Percentiles rank a stretch among this genome's conserved stretches.
These are phyloP conservation scores for Eleusine coracana DNA, from an alignment of 176 grass and related monocot species.

Conservation along the genomic window DNA sequence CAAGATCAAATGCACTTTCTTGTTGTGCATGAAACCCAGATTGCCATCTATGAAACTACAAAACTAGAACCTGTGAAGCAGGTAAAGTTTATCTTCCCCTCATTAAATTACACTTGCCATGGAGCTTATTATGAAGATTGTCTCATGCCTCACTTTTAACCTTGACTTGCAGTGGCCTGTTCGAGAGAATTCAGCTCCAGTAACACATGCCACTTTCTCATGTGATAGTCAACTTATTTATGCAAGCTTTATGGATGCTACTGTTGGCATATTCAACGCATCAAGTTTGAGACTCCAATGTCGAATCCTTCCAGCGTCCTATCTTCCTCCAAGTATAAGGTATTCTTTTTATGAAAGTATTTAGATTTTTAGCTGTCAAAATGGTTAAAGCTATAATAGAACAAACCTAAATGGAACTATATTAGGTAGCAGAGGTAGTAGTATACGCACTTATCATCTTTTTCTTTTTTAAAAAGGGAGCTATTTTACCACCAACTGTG, in stretches of 20 bases:
- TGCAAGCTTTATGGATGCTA: conserved; percentile 85
- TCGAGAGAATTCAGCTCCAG: conserved; percentile 84
- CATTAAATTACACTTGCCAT: background rate
- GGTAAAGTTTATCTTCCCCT: conserved; percentile 39
- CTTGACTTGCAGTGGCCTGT: conserved; percentile 70
- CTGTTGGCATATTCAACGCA: conserved; percentile 85
- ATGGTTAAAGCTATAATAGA: background rate
- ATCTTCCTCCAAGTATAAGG: conserved; percentile 83
- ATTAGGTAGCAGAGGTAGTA: background rate
- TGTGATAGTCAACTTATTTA: conserved; percentile 98
- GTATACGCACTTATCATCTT: background rate
- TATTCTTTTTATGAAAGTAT: conserved; percentile 34
- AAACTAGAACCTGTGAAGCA: conserved; percentile 87
- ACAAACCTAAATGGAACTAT: background rate
- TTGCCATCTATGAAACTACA: conserved; percentile 90
- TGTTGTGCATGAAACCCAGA: conserved; percentile 96
- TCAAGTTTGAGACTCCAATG: conserved; percentile 84
- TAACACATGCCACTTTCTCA: conserved; percentile 94
- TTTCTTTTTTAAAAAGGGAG: background rate
- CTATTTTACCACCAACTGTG: background rate
- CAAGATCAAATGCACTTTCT: conserved; percentile 96
- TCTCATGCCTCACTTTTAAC: conserved; percentile 34
- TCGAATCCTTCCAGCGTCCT: conserved; percentile 83
- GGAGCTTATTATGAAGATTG: conserved; percentile 1
- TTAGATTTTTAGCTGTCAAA: background rate